Base-by-base conservation (phyloP, 1,284 basidiomycete species). In the Moesziomyces antarcticus region DNA sequence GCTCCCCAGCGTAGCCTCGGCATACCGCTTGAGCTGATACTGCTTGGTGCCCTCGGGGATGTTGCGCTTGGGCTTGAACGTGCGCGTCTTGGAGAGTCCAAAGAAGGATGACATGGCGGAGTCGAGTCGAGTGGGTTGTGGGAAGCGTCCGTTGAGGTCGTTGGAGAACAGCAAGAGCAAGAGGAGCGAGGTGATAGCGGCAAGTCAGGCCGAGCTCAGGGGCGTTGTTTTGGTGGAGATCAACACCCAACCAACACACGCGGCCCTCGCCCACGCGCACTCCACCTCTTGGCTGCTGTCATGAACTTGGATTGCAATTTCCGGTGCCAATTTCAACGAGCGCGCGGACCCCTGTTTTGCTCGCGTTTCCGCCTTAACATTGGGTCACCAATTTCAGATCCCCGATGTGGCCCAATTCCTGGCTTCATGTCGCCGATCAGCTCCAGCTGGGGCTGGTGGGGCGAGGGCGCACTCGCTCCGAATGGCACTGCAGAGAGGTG, bases 41-140 rank as follows among this genome's bases (percentile, higher is more conserved):
- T 97, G 94, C 85, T 96, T 97, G 35, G 94, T 96, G 42, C 94
- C 94, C 85, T 96, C 94, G 9, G 94, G 92, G 25, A 94, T 91
- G 85, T 97, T 94, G 86, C 93, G 94, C 79, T 92, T 90, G 44
- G 94, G 94, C 84, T 96, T 96, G 88, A 97, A 97, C n/a, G 94
- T 94, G 61, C 92, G 90, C 46, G 92, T 93, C 86, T 94, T 94
- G 27, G 71, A 75, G 1, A 80, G 67, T 18, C 77, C 78, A 33
- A 80, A 80, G 67, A 80, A 78, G 58, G 78, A 80, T 25, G 78
- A 78, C 78, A 80, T 80, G 24, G 43, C 16, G 37, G 37, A 18
- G 11, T 18, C 16, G 37, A 40, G 5, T 18, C 16, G 37, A 40
- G 5, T 18, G 37, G 1, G 37, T 8, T 4, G 18, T 40, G 37